phyloP scores from a whole-genome alignment of 78 protist species.

The Tieghemostelium lacteum region DNA sequence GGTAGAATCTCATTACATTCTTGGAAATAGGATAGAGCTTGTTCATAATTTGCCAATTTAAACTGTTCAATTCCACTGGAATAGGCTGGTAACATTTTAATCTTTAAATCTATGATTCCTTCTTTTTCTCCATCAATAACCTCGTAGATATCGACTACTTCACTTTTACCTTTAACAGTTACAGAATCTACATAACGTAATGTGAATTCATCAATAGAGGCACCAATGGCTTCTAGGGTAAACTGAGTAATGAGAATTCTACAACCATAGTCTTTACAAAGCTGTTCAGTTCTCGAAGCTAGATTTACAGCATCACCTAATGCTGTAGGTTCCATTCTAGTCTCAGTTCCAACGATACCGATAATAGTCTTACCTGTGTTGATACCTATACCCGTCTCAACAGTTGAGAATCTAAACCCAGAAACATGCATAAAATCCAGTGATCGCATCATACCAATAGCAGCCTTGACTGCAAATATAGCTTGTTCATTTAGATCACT shows the following conservation, averaged over 20 bases:
- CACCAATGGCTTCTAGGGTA: conserved; percentile 71
- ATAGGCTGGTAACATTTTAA: conserved; percentile 25
- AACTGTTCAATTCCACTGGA: conserved; percentile 42
- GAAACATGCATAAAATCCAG: conserved; percentile 57
- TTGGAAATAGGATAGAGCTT: conserved; percentile 54
- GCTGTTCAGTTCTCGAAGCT: conserved; percentile 80
- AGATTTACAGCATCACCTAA: conserved; percentile 81
- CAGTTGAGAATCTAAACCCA: conserved; percentile 37
- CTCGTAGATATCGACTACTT: conserved; percentile 65
- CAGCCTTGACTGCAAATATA: conserved; percentile 51
- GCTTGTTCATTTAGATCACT: conserved; percentile 57
- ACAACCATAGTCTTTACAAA: conserved; percentile 72
- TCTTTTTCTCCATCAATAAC: conserved; percentile 75
- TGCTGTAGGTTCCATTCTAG: conserved; percentile 80
- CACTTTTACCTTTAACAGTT: conserved; percentile 66
- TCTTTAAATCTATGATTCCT: conserved; percentile 10
- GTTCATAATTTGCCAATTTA: conserved; percentile 23
- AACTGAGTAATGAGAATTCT: conserved; percentile 67
- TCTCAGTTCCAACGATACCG: conserved; percentile 83
- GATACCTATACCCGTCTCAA: conserved; percentile 81
- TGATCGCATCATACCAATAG: conserved; percentile 74
- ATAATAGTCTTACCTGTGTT: conserved; percentile 79
- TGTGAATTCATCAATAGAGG: conserved; percentile 56
- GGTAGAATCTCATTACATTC: conserved; percentile 51
- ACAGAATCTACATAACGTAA: conserved; percentile 74